Percentiles rank a stretch among this genome's conserved stretches.
phyloP scores from a whole-genome alignment of 345 rosid genomes.

The Orychophragmus violaceus region DNA sequence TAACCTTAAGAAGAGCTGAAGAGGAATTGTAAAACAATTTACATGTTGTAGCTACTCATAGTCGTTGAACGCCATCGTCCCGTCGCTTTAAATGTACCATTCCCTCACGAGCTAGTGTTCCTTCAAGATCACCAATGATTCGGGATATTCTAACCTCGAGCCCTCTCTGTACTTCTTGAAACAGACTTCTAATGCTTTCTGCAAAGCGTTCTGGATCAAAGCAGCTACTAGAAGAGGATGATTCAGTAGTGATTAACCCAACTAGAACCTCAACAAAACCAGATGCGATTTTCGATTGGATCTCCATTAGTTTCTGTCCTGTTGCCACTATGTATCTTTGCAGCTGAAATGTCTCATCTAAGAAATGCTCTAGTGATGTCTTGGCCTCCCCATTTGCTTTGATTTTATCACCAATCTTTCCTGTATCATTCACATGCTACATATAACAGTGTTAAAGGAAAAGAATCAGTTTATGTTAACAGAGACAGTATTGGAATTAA shows the following conservation, averaged over 20 bases:
- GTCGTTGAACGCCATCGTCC: not conserved
- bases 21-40: not conserved
- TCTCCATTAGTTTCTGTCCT: not conserved
- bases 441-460: not conserved
- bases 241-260: conserved; percentile 38
- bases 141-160: conserved; percentile 85
- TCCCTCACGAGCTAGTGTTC: conserved; percentile 84
- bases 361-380: not conserved
- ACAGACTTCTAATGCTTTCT: conserved; percentile 53
- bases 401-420: not conserved
- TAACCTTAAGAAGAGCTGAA: conserved; percentile 4
- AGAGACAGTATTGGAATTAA: not conserved
- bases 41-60: conserved; percentile 10
- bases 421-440: not conserved
- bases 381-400: conserved; percentile 34
- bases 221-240: conserved; percentile 26
- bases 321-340: conserved; percentile 24
- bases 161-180: conserved; percentile 86
- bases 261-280: conserved; percentile 43
- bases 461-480: conserved; percentile 8
- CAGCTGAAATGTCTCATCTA: conserved; percentile 2
- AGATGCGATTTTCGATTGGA: conserved; percentile 53
- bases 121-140: conserved; percentile 82
- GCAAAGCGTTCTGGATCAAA: conserved; percentile 63
- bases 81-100: conserved; percentile 54